Evolutionary conservation across 1,284 basidiomycete species (phyloP).

Genomic region (Irpex sp.): DNA sequence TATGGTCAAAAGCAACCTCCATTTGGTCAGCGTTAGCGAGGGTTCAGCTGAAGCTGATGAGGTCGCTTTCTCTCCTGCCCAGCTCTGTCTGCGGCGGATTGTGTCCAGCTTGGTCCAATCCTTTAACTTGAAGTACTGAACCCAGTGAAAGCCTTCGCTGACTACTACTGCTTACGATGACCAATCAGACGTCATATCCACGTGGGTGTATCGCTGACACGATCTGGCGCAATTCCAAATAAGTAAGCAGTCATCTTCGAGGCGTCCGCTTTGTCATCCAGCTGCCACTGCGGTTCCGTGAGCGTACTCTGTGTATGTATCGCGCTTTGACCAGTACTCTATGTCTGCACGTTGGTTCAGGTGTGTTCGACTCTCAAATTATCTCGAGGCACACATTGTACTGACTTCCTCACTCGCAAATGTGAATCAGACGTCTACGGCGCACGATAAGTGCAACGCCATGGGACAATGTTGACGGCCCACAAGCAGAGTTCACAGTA

Average conservation of each 20-base stretch:
- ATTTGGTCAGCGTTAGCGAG: too few relatives aligned
- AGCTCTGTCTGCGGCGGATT: too few relatives aligned
- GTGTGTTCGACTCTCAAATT: background rate
- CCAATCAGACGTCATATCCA: background rate
- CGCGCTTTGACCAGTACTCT: background rate
- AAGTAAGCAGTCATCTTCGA: background rate
- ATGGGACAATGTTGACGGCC: background rate
- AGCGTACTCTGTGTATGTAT: too few relatives aligned
- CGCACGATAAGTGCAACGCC: background rate
- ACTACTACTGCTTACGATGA: too few relatives aligned
- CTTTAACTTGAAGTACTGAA: background rate
- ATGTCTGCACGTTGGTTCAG: background rate
- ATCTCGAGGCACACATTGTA: background rate
- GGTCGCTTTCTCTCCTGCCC: too few relatives aligned
- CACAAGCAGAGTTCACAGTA: constrained; percentile 8
- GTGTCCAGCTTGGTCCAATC: background rate
- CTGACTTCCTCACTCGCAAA: background rate
- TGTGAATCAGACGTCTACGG: background rate
- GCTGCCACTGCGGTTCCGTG: too few relatives aligned
- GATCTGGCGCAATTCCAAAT: background rate
- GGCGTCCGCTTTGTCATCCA: too few relatives aligned
- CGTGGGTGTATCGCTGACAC: background rate
- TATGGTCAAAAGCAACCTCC: too few relatives aligned
- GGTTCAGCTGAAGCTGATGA: too few relatives aligned
- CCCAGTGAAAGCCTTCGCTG: too few relatives aligned